Evolutionary conservation across 306 rosid species (phyloP).

Genomic region (Parietaria judaica): DNA sequence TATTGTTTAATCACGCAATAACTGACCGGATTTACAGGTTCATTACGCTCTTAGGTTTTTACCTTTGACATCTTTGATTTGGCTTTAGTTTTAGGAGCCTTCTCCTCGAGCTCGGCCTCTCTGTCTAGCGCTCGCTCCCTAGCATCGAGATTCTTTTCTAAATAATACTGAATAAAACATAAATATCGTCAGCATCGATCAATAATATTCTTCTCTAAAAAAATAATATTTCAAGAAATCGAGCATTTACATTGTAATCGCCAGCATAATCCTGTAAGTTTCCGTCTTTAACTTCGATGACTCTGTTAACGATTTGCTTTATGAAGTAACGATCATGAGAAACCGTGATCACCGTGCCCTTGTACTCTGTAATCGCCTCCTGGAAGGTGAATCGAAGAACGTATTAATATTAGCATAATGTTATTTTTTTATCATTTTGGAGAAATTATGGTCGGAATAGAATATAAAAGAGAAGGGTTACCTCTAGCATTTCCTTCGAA

Average conservation of each 20-base stretch:
- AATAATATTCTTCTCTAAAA: no score
- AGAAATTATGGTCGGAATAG: not conserved
- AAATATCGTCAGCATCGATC: constrained; percentile 1
- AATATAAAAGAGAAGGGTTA: constrained; percentile 15
- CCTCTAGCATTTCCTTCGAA: constrained; percentile 99
- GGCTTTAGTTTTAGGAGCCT: constrained; percentile 91
- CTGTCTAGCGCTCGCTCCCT: constrained; percentile 73
- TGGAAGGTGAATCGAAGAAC: constrained; percentile 28
- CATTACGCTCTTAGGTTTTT: not conserved
- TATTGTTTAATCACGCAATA: no score
- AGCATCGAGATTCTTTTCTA: constrained; percentile 92
- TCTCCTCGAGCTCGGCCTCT: constrained; percentile 83
- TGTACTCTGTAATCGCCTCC: constrained; percentile 82
- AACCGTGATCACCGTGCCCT: constrained; percentile 85
- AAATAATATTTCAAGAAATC: not conserved
- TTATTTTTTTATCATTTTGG: no score
- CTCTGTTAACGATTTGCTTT: constrained; percentile 92
- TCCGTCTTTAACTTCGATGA: constrained; percentile 67
- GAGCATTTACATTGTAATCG: constrained; percentile 70
- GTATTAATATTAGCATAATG: not conserved
- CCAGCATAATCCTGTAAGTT: constrained; percentile 84
- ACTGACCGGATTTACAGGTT: not conserved
- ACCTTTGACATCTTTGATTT: constrained; percentile 99
- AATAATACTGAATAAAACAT: constrained; percentile 52
- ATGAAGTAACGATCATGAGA: constrained; percentile 95